Evolutionary conservation across 345 rosid genomes (phyloP).

Genomic region (Arabidopsis arenosa): DNA sequence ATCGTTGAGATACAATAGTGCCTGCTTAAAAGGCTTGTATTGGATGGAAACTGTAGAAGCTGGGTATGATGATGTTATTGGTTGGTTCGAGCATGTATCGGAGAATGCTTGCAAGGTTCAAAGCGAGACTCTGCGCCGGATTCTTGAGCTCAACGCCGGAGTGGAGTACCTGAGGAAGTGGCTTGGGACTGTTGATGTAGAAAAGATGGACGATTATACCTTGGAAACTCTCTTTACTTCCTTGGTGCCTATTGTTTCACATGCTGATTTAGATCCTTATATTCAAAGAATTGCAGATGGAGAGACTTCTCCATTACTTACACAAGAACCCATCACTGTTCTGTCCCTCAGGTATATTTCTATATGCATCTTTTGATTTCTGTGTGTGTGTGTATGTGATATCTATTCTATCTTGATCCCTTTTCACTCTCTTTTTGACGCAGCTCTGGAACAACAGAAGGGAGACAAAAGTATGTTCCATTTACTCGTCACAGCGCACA

Average conservation of each 20-base stretch:
- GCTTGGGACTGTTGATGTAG: constrained; percentile 57
- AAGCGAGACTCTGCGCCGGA: constrained; percentile 70
- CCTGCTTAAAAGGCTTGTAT: constrained; percentile 10
- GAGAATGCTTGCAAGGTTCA: constrained; percentile 62
- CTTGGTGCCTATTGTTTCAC: constrained; percentile 79
- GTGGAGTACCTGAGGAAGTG: constrained; percentile 73
- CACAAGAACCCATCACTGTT: constrained; percentile 66
- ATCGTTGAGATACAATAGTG: constrained; percentile 19
- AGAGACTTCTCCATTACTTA: constrained; percentile 73
- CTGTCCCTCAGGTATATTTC: constrained; percentile 76
- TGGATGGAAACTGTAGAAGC: constrained; percentile 40
- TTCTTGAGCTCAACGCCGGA: constrained; percentile 64
- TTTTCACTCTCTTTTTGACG: not conserved
- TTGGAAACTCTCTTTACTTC: constrained; percentile 74
- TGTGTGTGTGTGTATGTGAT: not conserved
- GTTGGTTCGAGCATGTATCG: constrained; percentile 69
- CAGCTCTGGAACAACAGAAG: constrained; percentile 97
- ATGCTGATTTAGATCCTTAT: constrained; percentile 83
- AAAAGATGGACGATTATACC: constrained; percentile 59
- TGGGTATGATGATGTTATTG: constrained; percentile 54
- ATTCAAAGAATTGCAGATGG: constrained; percentile 88
- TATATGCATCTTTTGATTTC: constrained; percentile 8
- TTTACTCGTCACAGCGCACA: constrained; percentile 76
- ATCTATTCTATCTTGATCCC: constrained; percentile 8
- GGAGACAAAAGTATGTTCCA: constrained; percentile 84